Conservation (phyloP, 306 rosid genomes). For the Neltuma alba region DNA sequence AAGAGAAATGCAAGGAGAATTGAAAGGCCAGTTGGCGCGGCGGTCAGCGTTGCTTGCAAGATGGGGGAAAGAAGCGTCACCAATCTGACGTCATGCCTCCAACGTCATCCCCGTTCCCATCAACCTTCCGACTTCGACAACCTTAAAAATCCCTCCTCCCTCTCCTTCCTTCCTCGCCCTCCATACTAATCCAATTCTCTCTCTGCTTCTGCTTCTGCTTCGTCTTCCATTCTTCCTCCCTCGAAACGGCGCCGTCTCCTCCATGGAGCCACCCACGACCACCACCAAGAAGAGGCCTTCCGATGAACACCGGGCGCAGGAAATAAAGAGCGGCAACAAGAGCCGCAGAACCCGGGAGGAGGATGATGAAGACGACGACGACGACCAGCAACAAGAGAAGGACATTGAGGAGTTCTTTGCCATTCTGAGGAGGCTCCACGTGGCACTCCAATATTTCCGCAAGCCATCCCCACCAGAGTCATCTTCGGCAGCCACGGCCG, state of each 20-base stretch:
- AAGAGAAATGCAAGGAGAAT: too few relatives aligned
- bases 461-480: neutral
- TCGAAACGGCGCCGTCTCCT: neutral
- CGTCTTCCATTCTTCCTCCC: too few relatives aligned
- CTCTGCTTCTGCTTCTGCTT: neutral
- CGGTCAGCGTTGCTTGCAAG: neutral
- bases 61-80: neutral
- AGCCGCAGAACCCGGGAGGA: neutral
- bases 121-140: neutral
- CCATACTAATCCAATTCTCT: neutral
- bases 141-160: neutral
- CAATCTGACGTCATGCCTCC: neutral
- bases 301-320: neutral
- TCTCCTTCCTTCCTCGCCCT: too few relatives aligned
- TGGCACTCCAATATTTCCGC: conserved; percentile 42
- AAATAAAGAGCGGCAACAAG: conserved; percentile 4
- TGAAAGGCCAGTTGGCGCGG: neutral
- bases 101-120: neutral
- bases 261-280: conserved; percentile 30
- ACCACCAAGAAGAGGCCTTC: conserved; percentile 34
- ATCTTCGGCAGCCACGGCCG: neutral
- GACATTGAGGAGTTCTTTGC: conserved; percentile 62
- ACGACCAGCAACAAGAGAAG: conserved; percentile 13
- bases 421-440: conserved; percentile 50
- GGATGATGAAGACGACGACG: neutral